phyloP scores from a whole-genome alignment of 2,329 filamentous ascomycete genomes.

The Aaosphaeria pasadenensis region DNA sequence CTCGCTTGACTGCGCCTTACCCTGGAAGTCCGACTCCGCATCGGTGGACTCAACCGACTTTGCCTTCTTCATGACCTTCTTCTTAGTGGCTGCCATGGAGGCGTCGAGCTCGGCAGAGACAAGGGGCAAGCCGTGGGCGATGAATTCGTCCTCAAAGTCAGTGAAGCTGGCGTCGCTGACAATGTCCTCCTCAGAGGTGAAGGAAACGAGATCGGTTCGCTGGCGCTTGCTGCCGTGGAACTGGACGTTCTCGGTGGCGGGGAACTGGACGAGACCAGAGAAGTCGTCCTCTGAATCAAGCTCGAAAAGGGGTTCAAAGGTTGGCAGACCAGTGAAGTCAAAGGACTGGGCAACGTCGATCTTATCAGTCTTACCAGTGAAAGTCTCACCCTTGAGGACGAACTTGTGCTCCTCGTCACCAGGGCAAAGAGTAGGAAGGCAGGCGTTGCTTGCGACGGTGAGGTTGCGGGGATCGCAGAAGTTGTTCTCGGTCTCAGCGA shows the following conservation, averaged over 20 bases:
- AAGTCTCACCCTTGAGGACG: conserved; percentile 46
- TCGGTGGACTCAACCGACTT: conserved; percentile 27
- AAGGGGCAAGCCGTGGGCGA: conserved; percentile 58
- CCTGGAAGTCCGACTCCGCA: conserved; percentile 33
- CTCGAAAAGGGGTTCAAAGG: conserved; percentile 84
- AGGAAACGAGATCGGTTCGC: conserved; percentile 65
- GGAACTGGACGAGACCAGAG: conserved; percentile 69
- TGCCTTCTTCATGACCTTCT: conserved; percentile 26
- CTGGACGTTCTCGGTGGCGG: conserved; percentile 56
- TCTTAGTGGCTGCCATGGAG: conserved; percentile 17
- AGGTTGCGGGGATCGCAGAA: conserved; percentile 92
- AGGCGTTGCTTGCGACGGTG: conserved; percentile 67
- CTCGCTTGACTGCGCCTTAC: conserved; percentile 33
- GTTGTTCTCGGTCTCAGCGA: conserved; percentile 70
- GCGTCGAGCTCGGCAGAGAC: conserved; percentile 57
- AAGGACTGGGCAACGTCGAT: conserved; percentile 11
- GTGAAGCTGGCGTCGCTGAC: conserved; percentile 74
- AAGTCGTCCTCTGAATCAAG: conserved; percentile 91
- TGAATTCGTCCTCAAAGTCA: conserved; percentile 68
- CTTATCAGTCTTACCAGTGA: conserved; percentile 32
- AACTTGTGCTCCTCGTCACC: conserved; percentile 60
- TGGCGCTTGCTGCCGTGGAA: conserved; percentile 68
- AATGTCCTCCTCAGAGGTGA: conserved; percentile 68
- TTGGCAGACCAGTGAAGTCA: conserved; percentile 59
- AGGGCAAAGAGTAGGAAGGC: conserved; percentile 60